Base-by-base conservation (phyloP, 352 stramenopile species). In the Phytopythium litorale region DNA sequence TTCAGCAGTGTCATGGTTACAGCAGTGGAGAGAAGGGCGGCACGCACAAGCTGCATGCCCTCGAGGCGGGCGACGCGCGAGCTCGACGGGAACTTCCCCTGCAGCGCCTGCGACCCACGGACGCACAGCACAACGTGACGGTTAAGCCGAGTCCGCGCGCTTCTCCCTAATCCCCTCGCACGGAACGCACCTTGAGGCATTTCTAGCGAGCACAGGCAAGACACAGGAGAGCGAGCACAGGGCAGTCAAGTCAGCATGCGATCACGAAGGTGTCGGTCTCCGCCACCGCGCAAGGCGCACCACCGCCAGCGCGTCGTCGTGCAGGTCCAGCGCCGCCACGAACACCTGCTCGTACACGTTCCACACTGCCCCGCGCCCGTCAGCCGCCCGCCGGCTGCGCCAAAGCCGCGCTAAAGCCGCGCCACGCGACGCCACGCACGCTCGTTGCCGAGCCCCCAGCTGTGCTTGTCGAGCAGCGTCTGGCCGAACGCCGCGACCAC, bases 341-440 rank as follows among this genome's bases (percentile, higher is more conserved):
- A 89, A 79, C 35, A 79, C 79, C 35, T 89, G 82, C 62, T 91
- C 82, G 57, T 88, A 82, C 45, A 89, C 58, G n/a, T 62, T 71
- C 78, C 81, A 91, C 19, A 84, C 78, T 84, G 53, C 1, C 8
- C 28, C 16, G 28, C 53, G 55, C 30, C 66, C 21, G 46, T 37
- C 25, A 18, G 21, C 4, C 21, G 5, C 6, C 8, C 35, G 16
- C 28, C n/a, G 9, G 33, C 33, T 11, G 33, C 5, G 33, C 33
- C 33, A 37, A 37, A 9, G 33, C 8, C 35, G 16, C 28, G 28
- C 28, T 4, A 32, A 32, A 32, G 28, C 28, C 28, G 4, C 28
- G 28, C 28, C 15, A 37, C 13, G 38, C 63, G 60, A 5, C 19
- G 7, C 23, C 21, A 65, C 62, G 56, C 64, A 86, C 80, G 25